phyloP scores from a whole-genome alignment of 345 rosid genomes.

The Kandelia obovata region DNA sequence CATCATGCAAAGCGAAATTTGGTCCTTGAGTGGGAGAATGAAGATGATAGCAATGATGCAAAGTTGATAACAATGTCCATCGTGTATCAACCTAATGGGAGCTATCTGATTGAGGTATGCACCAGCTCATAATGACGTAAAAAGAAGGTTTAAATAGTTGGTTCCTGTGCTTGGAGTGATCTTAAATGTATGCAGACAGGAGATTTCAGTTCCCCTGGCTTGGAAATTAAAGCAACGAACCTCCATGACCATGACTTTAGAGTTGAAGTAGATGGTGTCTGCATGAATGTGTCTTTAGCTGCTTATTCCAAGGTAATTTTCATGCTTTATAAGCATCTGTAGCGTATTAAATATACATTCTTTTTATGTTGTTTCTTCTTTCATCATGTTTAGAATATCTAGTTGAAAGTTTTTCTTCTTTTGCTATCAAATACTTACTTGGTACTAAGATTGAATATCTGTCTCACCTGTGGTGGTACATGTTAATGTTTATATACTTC shows the following conservation, averaged over 20 bases:
- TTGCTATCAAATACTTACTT: too few species aligned
- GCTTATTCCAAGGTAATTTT: slow-evolving; percentile 56
- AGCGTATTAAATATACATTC: neutral
- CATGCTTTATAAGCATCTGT: neutral
- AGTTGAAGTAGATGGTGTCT: slow-evolving; percentile 60
- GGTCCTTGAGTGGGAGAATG: slow-evolving; percentile 77
- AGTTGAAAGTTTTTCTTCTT: too few species aligned
- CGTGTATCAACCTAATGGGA: slow-evolving; percentile 54
- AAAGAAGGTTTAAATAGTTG: slow-evolving; percentile 7
- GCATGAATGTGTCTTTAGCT: slow-evolving; percentile 54
- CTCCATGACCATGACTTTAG: slow-evolving; percentile 46
- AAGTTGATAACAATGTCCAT: slow-evolving; percentile 41
- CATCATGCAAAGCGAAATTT: slow-evolving; percentile 50
- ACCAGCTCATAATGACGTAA: slow-evolving; percentile 12
- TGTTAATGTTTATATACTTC: too few species aligned
- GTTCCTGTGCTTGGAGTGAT: neutral
- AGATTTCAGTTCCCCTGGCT: slow-evolving; percentile 38
- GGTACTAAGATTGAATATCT: too few species aligned
- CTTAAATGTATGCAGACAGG: slow-evolving; percentile 37
- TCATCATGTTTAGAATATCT: too few species aligned
- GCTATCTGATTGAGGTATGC: slow-evolving; percentile 62
- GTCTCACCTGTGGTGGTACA: too few species aligned
- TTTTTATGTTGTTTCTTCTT: neutral
- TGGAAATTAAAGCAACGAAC: slow-evolving; percentile 51
- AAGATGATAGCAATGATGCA: slow-evolving; percentile 41